Percentiles rank a stretch among this genome's conserved stretches.
phyloP scores from a whole-genome alignment of 768 basidiomycete species.

The Leucogyrophana mollusca region DNA sequence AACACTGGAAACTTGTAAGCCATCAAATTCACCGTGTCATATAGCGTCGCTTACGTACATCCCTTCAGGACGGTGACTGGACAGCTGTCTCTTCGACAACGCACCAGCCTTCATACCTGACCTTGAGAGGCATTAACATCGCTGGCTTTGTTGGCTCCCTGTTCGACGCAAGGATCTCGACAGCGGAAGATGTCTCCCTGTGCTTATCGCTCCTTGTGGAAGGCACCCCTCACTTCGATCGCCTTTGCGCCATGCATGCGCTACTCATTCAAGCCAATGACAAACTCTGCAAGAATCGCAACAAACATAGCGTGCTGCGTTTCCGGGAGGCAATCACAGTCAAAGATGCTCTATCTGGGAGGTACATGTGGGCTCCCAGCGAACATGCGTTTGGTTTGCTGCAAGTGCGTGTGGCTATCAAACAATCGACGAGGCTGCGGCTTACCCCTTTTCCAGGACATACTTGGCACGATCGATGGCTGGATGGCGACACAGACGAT shows the following conservation, averaged over 20 bases:
- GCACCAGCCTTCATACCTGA: slow-evolving; percentile 5
- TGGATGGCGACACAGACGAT: slow-evolving; percentile 20
- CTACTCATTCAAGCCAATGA: slow-evolving; percentile 30
- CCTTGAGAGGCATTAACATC: slow-evolving; percentile 22
- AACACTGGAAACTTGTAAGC: slow-evolving; percentile 13
- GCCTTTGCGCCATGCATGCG: slow-evolving; percentile 34
- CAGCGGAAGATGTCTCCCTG: slow-evolving; percentile 25
- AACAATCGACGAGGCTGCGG: not conserved
- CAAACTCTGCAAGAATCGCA: slow-evolving; percentile 27
- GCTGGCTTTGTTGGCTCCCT: slow-evolving; percentile 32
- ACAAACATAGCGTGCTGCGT: slow-evolving; percentile 12
- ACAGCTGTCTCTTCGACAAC: slow-evolving; percentile 1
- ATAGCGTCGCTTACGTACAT: not conserved
- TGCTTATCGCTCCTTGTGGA: slow-evolving; percentile 25
- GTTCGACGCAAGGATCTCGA: slow-evolving; percentile 22
- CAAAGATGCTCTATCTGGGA: slow-evolving; percentile 10
- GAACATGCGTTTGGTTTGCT: slow-evolving; percentile 15
- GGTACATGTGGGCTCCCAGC: slow-evolving; percentile 19
- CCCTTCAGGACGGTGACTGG: slow-evolving; percentile 16
- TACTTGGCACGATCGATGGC: slow-evolving; percentile 22
- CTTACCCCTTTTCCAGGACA: slow-evolving; percentile 18
- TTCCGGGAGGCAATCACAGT: slow-evolving; percentile 18
- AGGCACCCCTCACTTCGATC: slow-evolving; percentile 20
- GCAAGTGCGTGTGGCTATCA: slow-evolving; percentile 12
- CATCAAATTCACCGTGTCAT: not conserved